phyloP scores from a whole-genome alignment of 2,329 filamentous ascomycete species.

The Colletotrichum camelliae region DNA sequence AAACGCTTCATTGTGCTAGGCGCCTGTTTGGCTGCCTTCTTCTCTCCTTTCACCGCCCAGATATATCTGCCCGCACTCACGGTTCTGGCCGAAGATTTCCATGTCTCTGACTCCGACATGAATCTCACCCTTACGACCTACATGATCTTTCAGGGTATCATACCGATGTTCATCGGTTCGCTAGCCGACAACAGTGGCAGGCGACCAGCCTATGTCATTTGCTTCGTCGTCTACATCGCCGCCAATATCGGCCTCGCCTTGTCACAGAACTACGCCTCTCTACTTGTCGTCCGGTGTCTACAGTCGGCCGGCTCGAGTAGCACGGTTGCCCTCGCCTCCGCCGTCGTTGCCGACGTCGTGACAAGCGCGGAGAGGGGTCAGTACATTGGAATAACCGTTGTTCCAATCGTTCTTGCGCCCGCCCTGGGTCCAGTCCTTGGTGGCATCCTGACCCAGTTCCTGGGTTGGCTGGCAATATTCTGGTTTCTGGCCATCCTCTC shows the following conservation, averaged over 20 bases:
- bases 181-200: slow-evolving; percentile 48
- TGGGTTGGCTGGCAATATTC: slow-evolving; percentile 48
- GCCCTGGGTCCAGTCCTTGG: slow-evolving; percentile 48
- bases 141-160: slow-evolving; percentile 65
- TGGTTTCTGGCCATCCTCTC: slow-evolving; percentile 37
- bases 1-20: slow-evolving; percentile 47
- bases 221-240: slow-evolving; percentile 36
- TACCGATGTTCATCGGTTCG: slow-evolving; percentile 55
- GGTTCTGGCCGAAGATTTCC: slow-evolving; percentile 50
- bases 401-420: slow-evolving; percentile 49
- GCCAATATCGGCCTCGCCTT: slow-evolving; percentile 55
- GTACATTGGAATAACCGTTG: slow-evolving; percentile 44
- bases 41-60: slow-evolving; percentile 52
- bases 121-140: slow-evolving; percentile 61
- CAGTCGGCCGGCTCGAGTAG: slow-evolving; percentile 62
- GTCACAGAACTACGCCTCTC: slow-evolving; percentile 51
- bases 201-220: slow-evolving; percentile 40
- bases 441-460: slow-evolving; percentile 41
- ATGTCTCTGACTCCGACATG: slow-evolving; percentile 45
- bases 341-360: slow-evolving; percentile 67
- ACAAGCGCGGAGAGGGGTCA: slow-evolving; percentile 53
- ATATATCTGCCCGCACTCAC: slow-evolving; percentile 62
- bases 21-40: slow-evolving; percentile 43
- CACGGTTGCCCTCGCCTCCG: slow-evolving; percentile 64
- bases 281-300: slow-evolving; percentile 66